Evolutionary conservation across 371 early-diverging fungal species (phyloP), one percentile per base, ranked within the genome.

Genomic region (Funneliformis caledonium): DNA sequence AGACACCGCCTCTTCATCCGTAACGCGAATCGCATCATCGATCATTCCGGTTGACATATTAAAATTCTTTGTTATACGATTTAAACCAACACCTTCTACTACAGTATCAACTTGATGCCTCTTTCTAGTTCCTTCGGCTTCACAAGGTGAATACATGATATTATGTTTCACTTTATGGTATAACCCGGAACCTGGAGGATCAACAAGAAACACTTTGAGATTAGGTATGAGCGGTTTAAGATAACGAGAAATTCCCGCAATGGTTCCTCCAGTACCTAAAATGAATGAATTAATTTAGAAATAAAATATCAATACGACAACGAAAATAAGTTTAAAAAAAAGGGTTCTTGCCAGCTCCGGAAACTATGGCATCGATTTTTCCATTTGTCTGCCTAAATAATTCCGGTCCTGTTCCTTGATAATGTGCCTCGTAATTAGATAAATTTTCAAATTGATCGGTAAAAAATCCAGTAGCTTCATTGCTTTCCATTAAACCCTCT

Each of bases 101-200:
- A 98, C 90, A 12, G 98, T 94, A 83, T 98, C 99, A 31, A 97
- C 95, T 84, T 99, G 98, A 84, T 99, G 97, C 9, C 98, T 91
- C 72, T 88, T 88, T 19, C 99, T 87, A 8, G 90, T 94, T 5
- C 99, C 99, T 85, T 99, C 99, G 47, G 92, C 90, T 82, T 97
- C 97, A 6, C 90, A 90, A 1, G 93, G 91, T 0, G 96, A 85
- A 87, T 95, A 99, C 94, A 98, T 92, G 81, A 96, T 90, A 74
- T 93, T 93, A 84, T 94, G 93, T 83, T 94, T 94, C 82, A 99
- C 94, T 81, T 95, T 95, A 89, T 97, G 92, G 81, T 91, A 96
- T 48, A 98, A 83, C 4, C 98, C 97, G 0, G 97, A 97, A 5
- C 98, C 98, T 77, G 90, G 92, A 2, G 99, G 99, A 83, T 98